Evolutionary conservation across 768 basidiomycete genomes (phyloP), one percentile per base, ranked within the genome.

Genomic region (Multifurca ochricompacta): DNA sequence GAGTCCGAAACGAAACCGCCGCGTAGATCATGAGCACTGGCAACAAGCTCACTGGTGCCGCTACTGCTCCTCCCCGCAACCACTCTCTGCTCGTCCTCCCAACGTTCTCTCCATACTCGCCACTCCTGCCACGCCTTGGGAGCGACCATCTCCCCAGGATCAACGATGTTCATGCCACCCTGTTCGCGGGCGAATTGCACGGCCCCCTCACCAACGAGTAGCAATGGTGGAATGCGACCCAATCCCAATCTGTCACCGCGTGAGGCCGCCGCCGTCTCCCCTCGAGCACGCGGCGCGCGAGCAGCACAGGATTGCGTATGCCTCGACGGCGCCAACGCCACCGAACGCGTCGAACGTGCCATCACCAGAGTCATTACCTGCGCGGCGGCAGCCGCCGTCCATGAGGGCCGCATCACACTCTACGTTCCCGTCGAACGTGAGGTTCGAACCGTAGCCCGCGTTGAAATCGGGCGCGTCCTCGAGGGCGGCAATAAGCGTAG

Each of bases 321-420:
- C 85, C 87, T 84, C 53, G 31, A 43, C 31, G 16, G 88, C 89
- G 40, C 85, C 90, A 16, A 83, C 77, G 59, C 83, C 80, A 25
- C 87, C 89, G 64, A 86, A 91, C n/a, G 69, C 67, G 23, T 25
- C 4, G 4, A 4, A 35, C n/a, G 21, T 14, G 9, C 11, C 31
- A 6, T 40, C 46, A 13, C 41, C 31, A 1, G n/a, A n/a, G n/a
- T n/a, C n/a, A n/a, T n/a, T n/a, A n/a, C n/a, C n/a, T n/a, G n/a
- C n/a, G n/a, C n/a, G n/a, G 19, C 67, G 64, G 0, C 67, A 66
- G 3, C 66, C 68, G 21, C 77, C 77, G 19, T 72, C 69, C 81
- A 88, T 87, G 52, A 91, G 71, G 11, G 85, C 76, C 7, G 89
- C 88, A 61, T 91, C 89, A 61, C 89, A 91, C 69, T 91, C 89